Evolutionary conservation across 768 basidiomycete species (phyloP), one percentile per base, ranked within the genome.

Genomic region (Russula ochroleuca): DNA sequence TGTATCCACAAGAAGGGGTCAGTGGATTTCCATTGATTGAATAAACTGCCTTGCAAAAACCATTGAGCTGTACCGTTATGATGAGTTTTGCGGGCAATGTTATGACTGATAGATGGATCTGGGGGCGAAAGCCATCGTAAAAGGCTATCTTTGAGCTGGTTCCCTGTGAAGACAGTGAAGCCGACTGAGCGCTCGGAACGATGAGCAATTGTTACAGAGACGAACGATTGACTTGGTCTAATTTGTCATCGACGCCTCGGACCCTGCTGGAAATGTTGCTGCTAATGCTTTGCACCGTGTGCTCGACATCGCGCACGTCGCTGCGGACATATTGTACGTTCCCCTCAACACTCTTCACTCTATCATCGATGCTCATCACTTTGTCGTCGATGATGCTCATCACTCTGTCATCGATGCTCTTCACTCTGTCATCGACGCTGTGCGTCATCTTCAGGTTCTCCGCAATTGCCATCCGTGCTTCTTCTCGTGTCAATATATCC

Each of bases 1-100:
- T 43, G 40, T 45, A 57, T 8, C 57, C 57, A 58, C 35, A 58
- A 38, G 35, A 58, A 37, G 5, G 57, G 49, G 11, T 10, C 57
- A 38, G 35, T 35, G 6, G 47, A 23, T 10, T 38, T 58, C 45
- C 45, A 58, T 1, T 38, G 10, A 2, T 21, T 43, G 28, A 43
- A 45, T 10, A 14, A 1, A 43, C 28, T 28, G 0, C 55, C 28
- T 57, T n/a, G 55, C 4, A 57, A n/a, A 28, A 57, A 43, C 55
- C 55, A 57, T 21, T 33, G 28, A n/a, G 55, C 6, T 0, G 55
- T 57, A 1, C 55, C 41, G 2, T n/a, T 15, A 28, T 57, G 55
- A 43, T 14, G 57, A 13, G 35, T 21, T 38, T 58, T 48, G 17
- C 1, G 6, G 2, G 57, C 57, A n/a, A 58, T 38, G 8, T 48